Conservation (phyloP, 2,329 filamentous ascomycete genomes). For the Hymenoscyphus fructigenus region DNA sequence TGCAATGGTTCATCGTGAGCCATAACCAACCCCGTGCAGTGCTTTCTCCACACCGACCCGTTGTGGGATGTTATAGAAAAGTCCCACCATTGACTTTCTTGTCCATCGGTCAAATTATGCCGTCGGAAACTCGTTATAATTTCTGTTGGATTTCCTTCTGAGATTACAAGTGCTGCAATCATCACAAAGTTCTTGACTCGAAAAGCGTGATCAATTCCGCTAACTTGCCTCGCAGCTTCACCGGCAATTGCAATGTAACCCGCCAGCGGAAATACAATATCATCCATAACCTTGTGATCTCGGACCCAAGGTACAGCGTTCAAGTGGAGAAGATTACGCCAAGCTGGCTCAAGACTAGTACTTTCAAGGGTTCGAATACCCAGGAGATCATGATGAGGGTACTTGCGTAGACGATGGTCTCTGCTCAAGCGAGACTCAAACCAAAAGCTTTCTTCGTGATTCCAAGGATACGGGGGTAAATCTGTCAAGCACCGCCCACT, state of each 20-base stretch:
- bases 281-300: conserved; percentile 48
- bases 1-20: background rate
- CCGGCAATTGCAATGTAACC: conserved; percentile 36
- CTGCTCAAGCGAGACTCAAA: conserved; percentile 49
- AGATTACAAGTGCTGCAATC: conserved; percentile 27
- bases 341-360: conserved; percentile 35
- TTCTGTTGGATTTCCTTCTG: conserved; percentile 13
- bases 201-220: conserved; percentile 35
- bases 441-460: conserved; percentile 51
- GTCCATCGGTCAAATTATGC: conserved; percentile 15
- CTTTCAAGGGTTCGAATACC: conserved; percentile 2
- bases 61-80: conserved; percentile 34
- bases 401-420: conserved; percentile 45
- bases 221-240: conserved; percentile 20
- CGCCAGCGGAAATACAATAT: conserved; percentile 48
- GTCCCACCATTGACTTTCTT: conserved; percentile 32
- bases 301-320: conserved; percentile 52
- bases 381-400: conserved; percentile 38
- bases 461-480: conserved; percentile 54
- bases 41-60: conserved; percentile 32
- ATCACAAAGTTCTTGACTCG: conserved; percentile 6
- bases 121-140: conserved; percentile 4
- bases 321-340: conserved; percentile 47
- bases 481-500: conserved; percentile 12
- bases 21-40: conserved; percentile 21